These are phyloP conservation scores for Rhodomyrtus tomentosa DNA, from an alignment of 345 rosid genomes.

Conservation along the genomic window DNA sequence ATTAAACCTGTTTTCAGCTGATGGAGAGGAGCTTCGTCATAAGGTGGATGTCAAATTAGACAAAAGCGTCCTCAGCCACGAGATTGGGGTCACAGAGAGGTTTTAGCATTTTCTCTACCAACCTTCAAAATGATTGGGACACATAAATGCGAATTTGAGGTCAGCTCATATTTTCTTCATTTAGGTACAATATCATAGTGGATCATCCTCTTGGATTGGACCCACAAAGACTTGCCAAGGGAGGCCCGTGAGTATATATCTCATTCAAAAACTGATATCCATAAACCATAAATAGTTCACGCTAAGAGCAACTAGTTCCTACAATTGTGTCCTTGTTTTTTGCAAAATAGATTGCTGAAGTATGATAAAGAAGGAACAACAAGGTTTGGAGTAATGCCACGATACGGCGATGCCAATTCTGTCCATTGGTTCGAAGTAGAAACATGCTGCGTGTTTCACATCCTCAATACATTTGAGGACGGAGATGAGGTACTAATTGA, in stretches of 20 bases:
- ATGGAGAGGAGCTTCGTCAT: constrained; percentile 2
- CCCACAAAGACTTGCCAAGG: not conserved
- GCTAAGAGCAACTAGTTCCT: not conserved
- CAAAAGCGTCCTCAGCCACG: constrained; percentile 15
- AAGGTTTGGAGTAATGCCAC: constrained; percentile 41
- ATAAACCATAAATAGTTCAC: not conserved
- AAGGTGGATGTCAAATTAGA: not conserved
- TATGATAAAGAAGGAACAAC: constrained; percentile 21
- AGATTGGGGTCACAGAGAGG: constrained; percentile 24
- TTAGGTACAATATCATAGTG: not conserved
- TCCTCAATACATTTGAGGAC: constrained; percentile 39
- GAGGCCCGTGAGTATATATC: not conserved
- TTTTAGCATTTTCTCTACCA: not conserved
- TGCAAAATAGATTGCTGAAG: constrained; percentile 8
- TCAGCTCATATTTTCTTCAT: not conserved
- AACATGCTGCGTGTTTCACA: constrained; percentile 23
- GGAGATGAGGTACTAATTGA: constrained; percentile 21
- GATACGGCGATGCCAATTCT: constrained; percentile 31
- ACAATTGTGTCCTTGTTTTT: not conserved
- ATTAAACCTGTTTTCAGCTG: not conserved
- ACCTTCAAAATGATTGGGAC: too few relatives aligned
- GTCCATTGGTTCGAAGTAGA: constrained; percentile 33
- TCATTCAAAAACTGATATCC: not conserved
- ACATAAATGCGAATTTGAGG: not conserved
- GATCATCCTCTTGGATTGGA: not conserved